These are phyloP conservation scores for Cyclocybe aegerita DNA, from an alignment of 768 basidiomycete species.

Conservation along the genomic window DNA sequence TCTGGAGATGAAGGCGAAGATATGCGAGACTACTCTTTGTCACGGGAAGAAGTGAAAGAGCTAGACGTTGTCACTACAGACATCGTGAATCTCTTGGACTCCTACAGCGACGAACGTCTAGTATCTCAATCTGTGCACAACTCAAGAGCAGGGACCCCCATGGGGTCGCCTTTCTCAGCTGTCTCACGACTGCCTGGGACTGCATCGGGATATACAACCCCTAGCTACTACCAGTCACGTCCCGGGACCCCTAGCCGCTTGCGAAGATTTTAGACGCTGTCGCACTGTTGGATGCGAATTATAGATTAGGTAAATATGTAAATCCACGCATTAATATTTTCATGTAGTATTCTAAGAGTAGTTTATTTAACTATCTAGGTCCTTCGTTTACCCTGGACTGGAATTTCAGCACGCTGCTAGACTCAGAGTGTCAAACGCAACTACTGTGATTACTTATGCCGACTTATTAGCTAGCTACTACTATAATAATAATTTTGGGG, in stretches of 20 bases:
- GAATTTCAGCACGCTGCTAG: too few species aligned
- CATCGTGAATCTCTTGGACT: slow-evolving; percentile 71
- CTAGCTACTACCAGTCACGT: slow-evolving; percentile 48
- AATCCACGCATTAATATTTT: too few species aligned
- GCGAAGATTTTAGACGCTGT: slow-evolving; percentile 29
- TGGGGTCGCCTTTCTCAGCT: slow-evolving; percentile 47
- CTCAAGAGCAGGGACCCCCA: slow-evolving; percentile 67
- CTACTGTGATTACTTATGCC: too few species aligned
- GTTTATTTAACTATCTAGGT: too few species aligned
- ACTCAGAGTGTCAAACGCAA: too few species aligned
- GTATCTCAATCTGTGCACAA: slow-evolving; percentile 54
- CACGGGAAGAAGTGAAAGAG: slow-evolving; percentile 69
- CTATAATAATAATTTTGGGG: too few species aligned
- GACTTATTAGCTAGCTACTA: too few species aligned
- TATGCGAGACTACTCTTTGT: slow-evolving; percentile 50
- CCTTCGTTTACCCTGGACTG: too few species aligned
- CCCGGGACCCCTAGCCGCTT: slow-evolving; percentile 65
- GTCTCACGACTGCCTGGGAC: slow-evolving; percentile 35
- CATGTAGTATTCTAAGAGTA: too few species aligned
- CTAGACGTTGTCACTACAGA: slow-evolving; percentile 73
- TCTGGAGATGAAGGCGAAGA: slow-evolving; percentile 55
- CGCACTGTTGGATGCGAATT: not conserved
- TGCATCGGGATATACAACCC: slow-evolving; percentile 62
- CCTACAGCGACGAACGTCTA: slow-evolving; percentile 66
- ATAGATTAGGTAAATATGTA: not conserved